phyloP scores from a whole-genome alignment of 2,329 filamentous ascomycete species.

The Coleophoma cylindrospora region DNA sequence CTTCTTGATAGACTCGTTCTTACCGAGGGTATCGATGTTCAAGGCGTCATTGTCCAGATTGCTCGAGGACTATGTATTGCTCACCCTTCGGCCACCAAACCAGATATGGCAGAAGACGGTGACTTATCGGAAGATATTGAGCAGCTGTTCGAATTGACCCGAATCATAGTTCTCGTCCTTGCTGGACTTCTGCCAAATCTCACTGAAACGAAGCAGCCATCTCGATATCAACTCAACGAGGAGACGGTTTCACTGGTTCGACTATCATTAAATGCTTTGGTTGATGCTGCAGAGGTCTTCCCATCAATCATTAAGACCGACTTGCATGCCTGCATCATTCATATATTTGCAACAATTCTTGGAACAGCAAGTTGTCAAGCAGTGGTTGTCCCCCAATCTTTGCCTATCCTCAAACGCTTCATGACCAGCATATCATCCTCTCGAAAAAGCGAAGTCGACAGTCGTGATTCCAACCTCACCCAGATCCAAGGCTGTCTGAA shows the following conservation, averaged over 20 bases:
- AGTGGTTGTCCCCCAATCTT: slow-evolving; percentile 79
- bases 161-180: slow-evolving; percentile 91
- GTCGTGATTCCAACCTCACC: slow-evolving; percentile 27
- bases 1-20: slow-evolving; percentile 87
- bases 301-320: slow-evolving; percentile 95
- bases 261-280: slow-evolving; percentile 78
- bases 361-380: slow-evolving; percentile 84
- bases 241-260: slow-evolving; percentile 79
- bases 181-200: slow-evolving; percentile 83
- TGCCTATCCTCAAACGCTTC: slow-evolving; percentile 90
- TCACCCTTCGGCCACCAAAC: slow-evolving; percentile 79
- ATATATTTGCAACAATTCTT: slow-evolving; percentile 92
- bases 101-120: slow-evolving; percentile 61
- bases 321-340: slow-evolving; percentile 90
- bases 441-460: slow-evolving; percentile 28
- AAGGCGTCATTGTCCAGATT: slow-evolving; percentile 90
- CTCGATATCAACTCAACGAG: slow-evolving; percentile 75
- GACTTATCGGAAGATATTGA: slow-evolving; percentile 95
- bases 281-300: slow-evolving; percentile 93
- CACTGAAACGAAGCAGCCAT: slow-evolving; percentile 53
- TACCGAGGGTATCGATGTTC: slow-evolving; percentile 84
- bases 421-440: slow-evolving; percentile 65
- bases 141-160: slow-evolving; percentile 92
- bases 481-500: slow-evolving; percentile 80
- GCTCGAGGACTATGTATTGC: slow-evolving; percentile 84